Evolutionary conservation across 371 early-diverging fungal genomes (phyloP), one percentile per base, ranked within the genome.

Genomic region (Apophysomyces variabilis): DNA sequence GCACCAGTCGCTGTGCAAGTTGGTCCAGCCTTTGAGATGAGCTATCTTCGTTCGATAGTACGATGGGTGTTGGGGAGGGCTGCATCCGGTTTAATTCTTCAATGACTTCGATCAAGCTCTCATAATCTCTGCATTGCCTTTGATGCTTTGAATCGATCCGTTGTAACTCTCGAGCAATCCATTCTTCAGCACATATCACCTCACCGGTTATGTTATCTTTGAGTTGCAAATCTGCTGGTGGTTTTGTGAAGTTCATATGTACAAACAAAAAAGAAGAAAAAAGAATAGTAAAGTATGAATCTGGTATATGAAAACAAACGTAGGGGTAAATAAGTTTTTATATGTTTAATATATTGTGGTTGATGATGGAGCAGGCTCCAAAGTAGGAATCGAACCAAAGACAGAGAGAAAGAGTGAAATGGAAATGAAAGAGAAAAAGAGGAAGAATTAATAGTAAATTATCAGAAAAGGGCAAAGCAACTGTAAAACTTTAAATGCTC

Each of bases 71-170:
- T 18, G 68, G 64, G 21, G 47, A 38, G 12, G 46, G 21, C 35
- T 73, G 70, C 26, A 67, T 66, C 46, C 63, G 62, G 26, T 65
- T 68, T 16, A 73, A 66, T 59, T 73, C 75, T 12, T 73, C 74
- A 46, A 77, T 69, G 9, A 77, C 69, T 63, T 74, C 66, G 12
- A 67, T 57, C 14, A 79, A 56, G 37, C 65, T 62, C 14, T 73
- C 71, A 61, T 77, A 72, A 26, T 66, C 71, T 26, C 61, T 44
- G 50, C 71, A 79, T 50, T 79, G 80, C 39, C 80, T 61, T 65
- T 77, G 77, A 9, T 62, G 61, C 11, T 65, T 61, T 36, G 77
- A 64, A 35, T 75, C 57, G 12, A 79, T 58, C 9, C 80, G 70
- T 38, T 44, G 58, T 39, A 77, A 46, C 61, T 79, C 80, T 41